A percentile compares a stretch with the other conserved stretches of the same genome.
phyloP scores from a whole-genome alignment of 129 eudicot species.

The Arctium lappa region DNA sequence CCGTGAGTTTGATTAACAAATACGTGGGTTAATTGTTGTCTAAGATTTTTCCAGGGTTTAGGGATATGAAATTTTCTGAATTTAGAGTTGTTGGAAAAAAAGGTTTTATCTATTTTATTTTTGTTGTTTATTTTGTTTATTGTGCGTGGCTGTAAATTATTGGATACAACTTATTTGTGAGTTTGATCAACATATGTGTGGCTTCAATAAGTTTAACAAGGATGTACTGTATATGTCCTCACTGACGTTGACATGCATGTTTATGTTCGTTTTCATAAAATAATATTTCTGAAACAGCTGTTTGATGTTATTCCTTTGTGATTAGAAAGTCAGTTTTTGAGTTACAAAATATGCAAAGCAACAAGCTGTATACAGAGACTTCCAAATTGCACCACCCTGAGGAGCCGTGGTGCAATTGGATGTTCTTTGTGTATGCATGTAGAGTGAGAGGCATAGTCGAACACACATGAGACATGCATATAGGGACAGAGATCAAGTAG shows the following conservation, averaged over 20 bases:
- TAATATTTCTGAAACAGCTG: background rate
- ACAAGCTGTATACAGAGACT: background rate
- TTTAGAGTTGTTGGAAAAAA: background rate
- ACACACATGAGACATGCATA: background rate
- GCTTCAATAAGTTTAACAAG: background rate
- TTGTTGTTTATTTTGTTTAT: background rate
- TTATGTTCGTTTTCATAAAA: background rate
- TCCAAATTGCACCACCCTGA: background rate
- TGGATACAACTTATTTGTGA: background rate
- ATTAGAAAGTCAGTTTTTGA: background rate
- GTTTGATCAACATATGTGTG: slow-evolving; percentile 2
- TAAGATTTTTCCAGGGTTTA: background rate
- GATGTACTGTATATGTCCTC: background rate
- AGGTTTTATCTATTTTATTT: background rate
- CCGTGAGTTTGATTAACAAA: background rate
- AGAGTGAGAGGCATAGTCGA: background rate
- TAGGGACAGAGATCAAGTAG: background rate
- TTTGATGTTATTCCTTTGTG: background rate
- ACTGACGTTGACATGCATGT: background rate
- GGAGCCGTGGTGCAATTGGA: background rate
- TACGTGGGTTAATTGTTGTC: background rate
- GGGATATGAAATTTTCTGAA: slow-evolving; percentile 1
- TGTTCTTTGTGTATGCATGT: background rate
- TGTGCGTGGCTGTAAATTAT: background rate
- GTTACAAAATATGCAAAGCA: background rate